These are phyloP conservation scores for Apiospora aurea DNA, from an alignment of 2,329 filamentous ascomycete species.

Conservation along the genomic window DNA sequence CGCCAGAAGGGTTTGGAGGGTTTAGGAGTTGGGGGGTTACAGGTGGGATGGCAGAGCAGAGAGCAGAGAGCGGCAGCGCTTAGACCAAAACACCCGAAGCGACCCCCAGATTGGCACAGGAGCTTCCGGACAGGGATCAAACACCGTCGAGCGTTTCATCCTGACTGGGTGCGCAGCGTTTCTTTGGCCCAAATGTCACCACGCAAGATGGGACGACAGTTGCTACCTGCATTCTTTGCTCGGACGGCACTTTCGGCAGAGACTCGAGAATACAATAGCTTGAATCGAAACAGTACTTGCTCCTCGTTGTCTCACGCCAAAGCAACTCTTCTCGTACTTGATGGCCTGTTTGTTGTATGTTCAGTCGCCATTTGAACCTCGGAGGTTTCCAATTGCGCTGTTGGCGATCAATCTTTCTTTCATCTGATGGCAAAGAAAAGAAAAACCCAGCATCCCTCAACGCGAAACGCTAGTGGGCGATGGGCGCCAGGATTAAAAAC, in stretches of 20 bases:
- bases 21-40: background rate
- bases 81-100: background rate
- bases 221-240: background rate
- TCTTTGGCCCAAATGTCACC: background rate
- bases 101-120: slow-evolving; percentile 4
- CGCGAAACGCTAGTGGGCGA: background rate
- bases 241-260: background rate
- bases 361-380: too few relatives aligned
- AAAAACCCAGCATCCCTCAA: background rate
- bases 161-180: background rate
- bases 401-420: background rate
- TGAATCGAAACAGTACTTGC: background rate
- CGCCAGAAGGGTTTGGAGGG: background rate
- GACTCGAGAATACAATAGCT: background rate
- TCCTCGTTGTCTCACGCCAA: background rate
- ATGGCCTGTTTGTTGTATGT: too few relatives aligned
- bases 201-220: background rate
- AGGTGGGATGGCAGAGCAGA: background rate
- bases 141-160: slow-evolving; percentile 5
- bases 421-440: background rate
- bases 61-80: background rate
- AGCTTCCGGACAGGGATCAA: slow-evolving; percentile 4
- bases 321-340: background rate
- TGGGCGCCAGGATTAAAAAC: slow-evolving; percentile 12
- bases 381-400: background rate